Base-by-base conservation (phyloP, 768 basidiomycete genomes). In the Termitomyces eurrhizus region DNA sequence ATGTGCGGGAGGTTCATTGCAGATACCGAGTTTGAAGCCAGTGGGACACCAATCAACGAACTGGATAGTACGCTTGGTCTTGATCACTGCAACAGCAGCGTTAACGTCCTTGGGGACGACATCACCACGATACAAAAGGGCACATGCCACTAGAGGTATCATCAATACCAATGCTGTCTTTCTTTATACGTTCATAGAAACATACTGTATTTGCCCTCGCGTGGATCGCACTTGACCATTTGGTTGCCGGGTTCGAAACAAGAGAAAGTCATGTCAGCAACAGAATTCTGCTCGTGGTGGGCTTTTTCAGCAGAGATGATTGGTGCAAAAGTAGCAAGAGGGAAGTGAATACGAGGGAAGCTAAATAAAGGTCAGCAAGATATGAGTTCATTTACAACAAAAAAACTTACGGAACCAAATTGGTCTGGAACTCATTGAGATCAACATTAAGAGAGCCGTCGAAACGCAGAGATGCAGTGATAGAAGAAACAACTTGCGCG, bases 41-140 rank as follows among this genome's bases (percentile, higher is more conserved):
- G 96, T 98, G 41, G 92, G 92, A 76, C 93, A 95, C 95, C 95
- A 98, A 72, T 97, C 95, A 64, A 98, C 95, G 73, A 96, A 97
- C 70, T 96, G 95, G 69, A 98, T 97, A 32, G 96, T 97, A 65
- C 91, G 87, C 84, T 96, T 98, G 58, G 95, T 98, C 83, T 95
- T 97, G 83, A 98, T 93, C 65, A 84, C 88, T 37, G 92, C 86
- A 66, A 98, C 92, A 60, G 96, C 96, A 57, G 90, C 86, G 65
- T 95, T 91, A 69, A 89, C 90, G 73, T 98, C 96, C 81, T 96
- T 97, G 69, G 95, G 93, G 48, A 95, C 95, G 65, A 98, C 94
- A 69, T 98, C 95, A 65, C 95, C 95, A 69, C 95, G 93, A 80
- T 93, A 97, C 52, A 97, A 80, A 65, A 95, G 77, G 70, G 89